Percentiles rank a stretch among this genome's conserved stretches.
These are phyloP conservation scores for Daucus carota DNA, from an alignment of 129 eudicot species.

Conservation along the genomic window DH1_v3.0 NC_030387.2:7686501-7687000, in stretches of 20 bases:
- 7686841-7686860: constrained; percentile 45
- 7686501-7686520: constrained; percentile 40
- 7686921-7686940: constrained; percentile 65
- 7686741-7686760: constrained; percentile 36
- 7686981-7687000: constrained; percentile 25
- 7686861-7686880: constrained; percentile 34
- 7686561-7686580: constrained; percentile 37
- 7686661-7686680: constrained; percentile 21
- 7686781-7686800: constrained; percentile 41
- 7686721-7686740: constrained; percentile 44
- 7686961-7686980: constrained; percentile 28
- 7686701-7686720: constrained; percentile 53
- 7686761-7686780: constrained; percentile 35
- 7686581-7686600: constrained; percentile 17
- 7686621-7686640: constrained; percentile 65
- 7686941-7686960: constrained; percentile 38
- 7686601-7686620: constrained; percentile 42
- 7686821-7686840: constrained; percentile 37
- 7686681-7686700: constrained; percentile 52
- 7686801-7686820: constrained; percentile 27
- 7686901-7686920: constrained; percentile 33
- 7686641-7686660: constrained; percentile 50
- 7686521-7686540: constrained; percentile 18
- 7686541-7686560: constrained; percentile 14
- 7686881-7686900: constrained; percentile 25